A percentile compares a stretch with the other conserved stretches of the same genome.
phyloP scores from a whole-genome alignment of 768 basidiomycete genomes.

The Tulasnella sp. region DNA sequence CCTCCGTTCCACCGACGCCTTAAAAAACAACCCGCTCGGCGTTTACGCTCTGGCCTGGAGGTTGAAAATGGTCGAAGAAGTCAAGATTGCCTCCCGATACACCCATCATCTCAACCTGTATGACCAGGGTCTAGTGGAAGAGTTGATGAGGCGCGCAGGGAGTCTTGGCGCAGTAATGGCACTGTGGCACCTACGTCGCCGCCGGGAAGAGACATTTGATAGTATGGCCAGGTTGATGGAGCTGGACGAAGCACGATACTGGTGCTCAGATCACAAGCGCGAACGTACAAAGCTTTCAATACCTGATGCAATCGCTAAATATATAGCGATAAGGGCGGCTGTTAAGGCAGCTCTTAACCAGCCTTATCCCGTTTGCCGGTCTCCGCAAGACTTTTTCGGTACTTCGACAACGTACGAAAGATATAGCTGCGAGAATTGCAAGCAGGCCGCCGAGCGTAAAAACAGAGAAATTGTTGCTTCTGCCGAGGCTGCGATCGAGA shows the following conservation, averaged over 20 bases:
- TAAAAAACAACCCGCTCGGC: not conserved
- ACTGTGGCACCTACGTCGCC: not conserved
- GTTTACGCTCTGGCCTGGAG: conserved; percentile 7
- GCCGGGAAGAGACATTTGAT: not conserved
- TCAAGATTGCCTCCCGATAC: conserved; percentile 2
- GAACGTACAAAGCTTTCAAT: no score
- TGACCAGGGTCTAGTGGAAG: not conserved
- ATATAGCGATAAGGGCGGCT: not conserved
- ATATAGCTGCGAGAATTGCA: not conserved
- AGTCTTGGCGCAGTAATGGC: not conserved
- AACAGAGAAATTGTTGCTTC: not conserved
- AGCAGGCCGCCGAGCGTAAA: not conserved
- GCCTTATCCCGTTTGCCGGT: not conserved
- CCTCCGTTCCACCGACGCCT: not conserved
- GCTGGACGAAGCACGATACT: not conserved
- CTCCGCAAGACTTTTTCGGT: not conserved
- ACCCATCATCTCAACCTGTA: not conserved
- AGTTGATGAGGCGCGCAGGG: not conserved
- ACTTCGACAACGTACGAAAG: not conserved
- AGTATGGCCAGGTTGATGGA: not conserved
- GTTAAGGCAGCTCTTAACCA: not conserved
- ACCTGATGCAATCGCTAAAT: not conserved
- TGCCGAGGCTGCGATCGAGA: not conserved
- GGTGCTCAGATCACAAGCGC: not conserved
- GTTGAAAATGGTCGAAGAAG: not conserved